Percentiles rank a stretch among this genome's conserved stretches.
Evolutionary conservation across 768 basidiomycete species (phyloP).

Genomic region (Auriscalpium microsporum): DNA sequence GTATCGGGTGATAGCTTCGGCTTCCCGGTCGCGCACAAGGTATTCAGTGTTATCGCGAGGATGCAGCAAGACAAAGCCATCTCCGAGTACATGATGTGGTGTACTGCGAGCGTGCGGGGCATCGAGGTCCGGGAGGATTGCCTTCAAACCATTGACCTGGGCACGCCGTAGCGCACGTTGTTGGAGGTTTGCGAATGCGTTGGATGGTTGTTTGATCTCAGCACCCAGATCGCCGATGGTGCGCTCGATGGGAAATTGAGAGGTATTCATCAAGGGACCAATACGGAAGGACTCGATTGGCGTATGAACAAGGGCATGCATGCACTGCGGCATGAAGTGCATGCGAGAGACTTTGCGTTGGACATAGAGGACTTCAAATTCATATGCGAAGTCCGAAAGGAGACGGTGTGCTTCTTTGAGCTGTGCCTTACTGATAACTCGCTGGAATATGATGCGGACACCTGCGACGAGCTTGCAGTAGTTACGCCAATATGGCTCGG

Average conservation of each 20-base stretch:
- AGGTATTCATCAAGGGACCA: constrained; percentile 15
- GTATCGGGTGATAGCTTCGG: background rate
- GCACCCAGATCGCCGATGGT: constrained; percentile 18
- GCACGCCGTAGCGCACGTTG: constrained; percentile 6
- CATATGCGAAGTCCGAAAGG: constrained; percentile 15
- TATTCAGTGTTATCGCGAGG: background rate
- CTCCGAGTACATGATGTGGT: background rate
- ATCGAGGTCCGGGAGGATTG: constrained; percentile 17
- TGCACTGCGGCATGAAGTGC: constrained; percentile 26
- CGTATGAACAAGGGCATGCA: constrained; percentile 27
- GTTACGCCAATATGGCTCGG: constrained; percentile 17
- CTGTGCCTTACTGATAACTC: constrained; percentile 1
- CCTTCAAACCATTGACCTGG: constrained; percentile 18
- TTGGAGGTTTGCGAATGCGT: constrained; percentile 22
- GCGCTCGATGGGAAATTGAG: constrained; percentile 28
- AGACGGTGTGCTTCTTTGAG: constrained; percentile 13
- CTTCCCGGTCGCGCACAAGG: background rate
- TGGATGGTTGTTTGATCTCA: constrained; percentile 21
- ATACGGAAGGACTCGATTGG: constrained; percentile 16
- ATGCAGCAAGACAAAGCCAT: background rate
- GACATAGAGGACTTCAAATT: constrained; percentile 30
- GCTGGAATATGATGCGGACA: constrained; percentile 17
- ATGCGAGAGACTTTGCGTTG: constrained; percentile 19
- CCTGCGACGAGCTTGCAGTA: constrained; percentile 20
- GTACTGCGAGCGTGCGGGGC: constrained; percentile 4